phyloP scores from a whole-genome alignment of 768 basidiomycete genomes.

The Auricularia heimuer region DNA sequence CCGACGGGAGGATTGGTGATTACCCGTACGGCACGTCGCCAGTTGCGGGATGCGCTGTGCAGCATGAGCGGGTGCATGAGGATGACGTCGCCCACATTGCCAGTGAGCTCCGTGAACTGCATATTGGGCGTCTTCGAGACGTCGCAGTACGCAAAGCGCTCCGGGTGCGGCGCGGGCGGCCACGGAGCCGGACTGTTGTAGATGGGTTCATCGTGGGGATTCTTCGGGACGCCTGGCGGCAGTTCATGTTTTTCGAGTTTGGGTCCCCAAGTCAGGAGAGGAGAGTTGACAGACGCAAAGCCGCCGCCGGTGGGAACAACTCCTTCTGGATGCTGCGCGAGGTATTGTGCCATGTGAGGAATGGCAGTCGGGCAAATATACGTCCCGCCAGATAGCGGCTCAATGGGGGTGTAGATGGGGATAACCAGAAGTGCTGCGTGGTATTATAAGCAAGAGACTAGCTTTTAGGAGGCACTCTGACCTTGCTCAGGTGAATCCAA shows the following conservation, averaged over 20 bases:
- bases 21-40: constrained; percentile 44
- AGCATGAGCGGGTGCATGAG: constrained; percentile 57
- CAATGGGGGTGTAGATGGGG: constrained; percentile 49
- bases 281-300: constrained; percentile 1
- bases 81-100: constrained; percentile 51
- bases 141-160: constrained; percentile 20
- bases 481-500: constrained; percentile 60
- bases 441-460: no score
- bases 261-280: constrained; percentile 1
- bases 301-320: constrained; percentile 7
- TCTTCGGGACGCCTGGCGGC: neutral
- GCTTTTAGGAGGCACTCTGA: neutral
- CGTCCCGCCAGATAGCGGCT: constrained; percentile 47
- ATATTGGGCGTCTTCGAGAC: constrained; percentile 9
- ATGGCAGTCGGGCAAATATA: constrained; percentile 54
- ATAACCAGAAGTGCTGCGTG: constrained; percentile 37
- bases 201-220: neutral
- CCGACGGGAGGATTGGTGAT: constrained; percentile 59
- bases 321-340: constrained; percentile 16
- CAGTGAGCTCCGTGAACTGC: constrained; percentile 28
- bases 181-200: neutral
- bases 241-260: neutral
- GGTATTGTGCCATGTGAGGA: constrained; percentile 13
- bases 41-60: constrained; percentile 54
- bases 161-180: constrained; percentile 26